A percentile compares a stretch with the other conserved stretches of the same genome.
phyloP scores from a whole-genome alignment of 176 grass and related monocot genomes.

The Hyparrhenia diplandra region DNA sequence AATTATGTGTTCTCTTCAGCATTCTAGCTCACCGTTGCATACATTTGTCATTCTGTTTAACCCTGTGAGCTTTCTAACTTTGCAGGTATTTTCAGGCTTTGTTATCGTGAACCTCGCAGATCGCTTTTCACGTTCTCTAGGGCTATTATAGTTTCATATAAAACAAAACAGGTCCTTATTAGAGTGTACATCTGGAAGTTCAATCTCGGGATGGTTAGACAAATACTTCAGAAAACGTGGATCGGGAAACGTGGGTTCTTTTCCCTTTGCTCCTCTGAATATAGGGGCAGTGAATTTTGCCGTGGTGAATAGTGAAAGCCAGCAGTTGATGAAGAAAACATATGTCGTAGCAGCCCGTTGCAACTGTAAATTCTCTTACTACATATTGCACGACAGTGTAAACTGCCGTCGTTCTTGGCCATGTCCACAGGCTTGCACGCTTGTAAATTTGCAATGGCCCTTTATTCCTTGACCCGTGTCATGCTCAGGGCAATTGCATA shows the following conservation, averaged over 20 bases:
- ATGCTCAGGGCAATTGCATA: too few relatives aligned
- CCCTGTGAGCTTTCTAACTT: slow-evolving; percentile 4
- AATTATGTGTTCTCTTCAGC: background rate
- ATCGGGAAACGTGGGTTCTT: background rate
- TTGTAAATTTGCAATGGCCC: background rate
- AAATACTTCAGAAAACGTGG: too few relatives aligned
- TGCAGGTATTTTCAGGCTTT: slow-evolving; percentile 95
- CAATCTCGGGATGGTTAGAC: too few relatives aligned
- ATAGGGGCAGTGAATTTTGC: slow-evolving; percentile 28
- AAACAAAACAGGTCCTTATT: background rate
- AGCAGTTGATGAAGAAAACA: slow-evolving; percentile 14
- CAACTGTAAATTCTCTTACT: slow-evolving; percentile 46
- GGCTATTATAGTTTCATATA: slow-evolving; percentile 58
- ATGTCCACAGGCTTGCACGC: background rate
- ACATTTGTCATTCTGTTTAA: slow-evolving; percentile 2
- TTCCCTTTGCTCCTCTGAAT: background rate
- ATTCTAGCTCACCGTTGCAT: background rate
- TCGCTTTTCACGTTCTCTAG: slow-evolving; percentile 62
- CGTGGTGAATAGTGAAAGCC: slow-evolving; percentile 9
- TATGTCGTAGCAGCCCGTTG: slow-evolving; percentile 15
- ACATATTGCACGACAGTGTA: background rate
- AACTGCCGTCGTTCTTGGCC: background rate
- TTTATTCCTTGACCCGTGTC: too few relatives aligned
- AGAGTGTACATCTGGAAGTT: slow-evolving; percentile 11
- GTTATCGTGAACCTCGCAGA: slow-evolving; percentile 80